A percentile compares a stretch with the other conserved stretches of the same genome.
These are phyloP conservation scores for Plasmodium ovale DNA, from an alignment of 169 alveolate genomes.

Conservation along the genomic window DNA sequence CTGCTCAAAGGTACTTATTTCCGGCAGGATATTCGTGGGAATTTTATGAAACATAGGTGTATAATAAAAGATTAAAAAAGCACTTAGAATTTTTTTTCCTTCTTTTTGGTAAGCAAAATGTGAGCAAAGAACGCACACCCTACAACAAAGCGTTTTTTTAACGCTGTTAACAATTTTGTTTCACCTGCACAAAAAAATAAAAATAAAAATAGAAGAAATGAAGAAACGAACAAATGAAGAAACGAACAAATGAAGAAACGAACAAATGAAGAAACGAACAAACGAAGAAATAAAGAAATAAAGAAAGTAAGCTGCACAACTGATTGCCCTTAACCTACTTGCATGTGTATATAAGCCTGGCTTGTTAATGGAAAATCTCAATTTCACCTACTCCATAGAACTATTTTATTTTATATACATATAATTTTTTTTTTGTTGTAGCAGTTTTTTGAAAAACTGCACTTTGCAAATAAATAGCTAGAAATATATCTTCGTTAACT, in stretches of 20 bases:
- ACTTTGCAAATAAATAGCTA: slow-evolving; percentile 12
- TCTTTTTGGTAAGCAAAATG: slow-evolving; percentile 4
- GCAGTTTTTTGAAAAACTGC: not conserved
- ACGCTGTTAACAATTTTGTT: not conserved
- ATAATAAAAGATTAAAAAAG: too few relatives aligned
- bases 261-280: too few relatives aligned
- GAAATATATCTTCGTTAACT: not conserved
- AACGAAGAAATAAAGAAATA: slow-evolving; percentile 7
- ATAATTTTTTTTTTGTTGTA: slow-evolving; percentile 4
- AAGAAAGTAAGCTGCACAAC: not conserved
- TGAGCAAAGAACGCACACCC: not conserved
- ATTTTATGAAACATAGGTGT: not conserved
- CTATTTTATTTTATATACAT: not conserved
- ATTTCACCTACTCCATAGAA: slow-evolving; percentile 4
- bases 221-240: too few relatives aligned
- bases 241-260: too few relatives aligned
- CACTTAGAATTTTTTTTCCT: not conserved
- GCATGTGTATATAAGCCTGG: not conserved
- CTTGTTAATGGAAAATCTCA: slow-evolving; percentile 7
- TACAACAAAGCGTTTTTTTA: not conserved
- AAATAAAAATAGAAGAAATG: too few relatives aligned
- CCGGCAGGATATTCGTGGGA: not conserved
- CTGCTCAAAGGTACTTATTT: not conserved
- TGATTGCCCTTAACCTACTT: not conserved
- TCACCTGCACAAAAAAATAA: not conserved